Evolutionary conservation across 2,329 filamentous ascomycete species (phyloP).

Genomic region (Aspergillus tanneri): DNA sequence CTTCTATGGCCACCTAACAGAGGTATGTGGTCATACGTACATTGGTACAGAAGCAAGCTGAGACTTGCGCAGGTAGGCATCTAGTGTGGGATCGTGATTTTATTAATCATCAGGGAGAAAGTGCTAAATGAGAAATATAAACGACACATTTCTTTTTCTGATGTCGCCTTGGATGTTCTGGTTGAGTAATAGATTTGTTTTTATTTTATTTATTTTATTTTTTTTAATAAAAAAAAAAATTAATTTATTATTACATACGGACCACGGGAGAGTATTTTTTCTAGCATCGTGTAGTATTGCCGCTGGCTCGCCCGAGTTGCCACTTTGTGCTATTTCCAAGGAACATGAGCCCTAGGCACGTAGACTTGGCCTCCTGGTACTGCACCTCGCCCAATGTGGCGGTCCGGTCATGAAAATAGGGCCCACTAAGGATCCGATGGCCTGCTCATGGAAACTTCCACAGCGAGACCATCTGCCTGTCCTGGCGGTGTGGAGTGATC

Average conservation of each 20-base stretch:
- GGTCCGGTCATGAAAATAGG: conserved; percentile 24
- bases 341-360: neutral
- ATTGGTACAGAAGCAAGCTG: neutral
- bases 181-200: conserved; percentile 1
- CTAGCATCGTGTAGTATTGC: no score
- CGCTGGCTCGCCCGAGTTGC: conserved; percentile 14
- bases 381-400: conserved; percentile 28
- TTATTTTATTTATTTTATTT: neutral
- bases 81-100: no score
- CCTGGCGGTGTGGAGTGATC: conserved; percentile 17
- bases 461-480: conserved; percentile 13
- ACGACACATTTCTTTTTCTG: neutral
- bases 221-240: no score
- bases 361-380: conserved; percentile 3
- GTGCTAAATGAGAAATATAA: neutral
- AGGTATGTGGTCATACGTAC: conserved; percentile 10
- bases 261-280: neutral
- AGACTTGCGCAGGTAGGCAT: conserved; percentile 1
- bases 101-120: neutral
- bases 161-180: neutral
- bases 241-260: neutral
- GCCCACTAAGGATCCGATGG: conserved; percentile 24
- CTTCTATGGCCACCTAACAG: neutral
- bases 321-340: conserved; percentile 10
- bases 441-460: conserved; percentile 29